Evolutionary conservation across 2,329 filamentous ascomycete genomes (phyloP), one percentile per base, ranked within the genome.

Genomic region (Lachnum nothofagi): DNA sequence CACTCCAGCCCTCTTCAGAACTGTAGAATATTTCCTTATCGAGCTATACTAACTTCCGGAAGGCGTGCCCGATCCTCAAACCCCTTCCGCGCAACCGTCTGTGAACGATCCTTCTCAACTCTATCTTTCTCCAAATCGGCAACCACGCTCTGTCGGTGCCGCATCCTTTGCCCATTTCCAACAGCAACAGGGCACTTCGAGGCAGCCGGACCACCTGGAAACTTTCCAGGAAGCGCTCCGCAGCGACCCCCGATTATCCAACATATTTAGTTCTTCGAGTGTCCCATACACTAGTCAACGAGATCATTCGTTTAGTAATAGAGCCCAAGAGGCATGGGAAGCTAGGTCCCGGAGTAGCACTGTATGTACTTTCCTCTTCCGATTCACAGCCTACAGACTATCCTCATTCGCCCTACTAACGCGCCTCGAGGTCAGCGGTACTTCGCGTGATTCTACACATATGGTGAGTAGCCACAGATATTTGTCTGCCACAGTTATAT

Each of bases 61-160:
- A n/a, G n/a, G n/a, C n/a, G 83, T 87, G 9, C 83, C 83, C 29
- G 83, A 86, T 68, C 83, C 80, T 16, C 83, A 83, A 53, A 75
- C 76, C 29, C 74, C 76, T 47, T 79, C 78, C 38, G 77, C 77
- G 39, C 63, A 65, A 45, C 54, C 49, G 16, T 35, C 55, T 48
- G 16, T 46, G 25, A 46, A 47, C 37, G 23, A 47, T 22, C 42
- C 31, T 22, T 42, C 42, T 31, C 46, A 41, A 45, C 45, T 40
- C 25, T 29, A 31, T 17, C 27, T 51, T 24, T 39, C 47, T 4
- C 42, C 43, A 23, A 41, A 42, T 16, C 24, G 46, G 16, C 57
- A 60, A 23, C 49, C 39, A 22, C 54, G 56, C 29, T 55, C 57
- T 8, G 49, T 44, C 5, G 61, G 58, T 37, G 55, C 49, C n/a